phyloP scores from a whole-genome alignment of 2,329 filamentous ascomycete species.

The Arachnopeziza araneosa region DNA sequence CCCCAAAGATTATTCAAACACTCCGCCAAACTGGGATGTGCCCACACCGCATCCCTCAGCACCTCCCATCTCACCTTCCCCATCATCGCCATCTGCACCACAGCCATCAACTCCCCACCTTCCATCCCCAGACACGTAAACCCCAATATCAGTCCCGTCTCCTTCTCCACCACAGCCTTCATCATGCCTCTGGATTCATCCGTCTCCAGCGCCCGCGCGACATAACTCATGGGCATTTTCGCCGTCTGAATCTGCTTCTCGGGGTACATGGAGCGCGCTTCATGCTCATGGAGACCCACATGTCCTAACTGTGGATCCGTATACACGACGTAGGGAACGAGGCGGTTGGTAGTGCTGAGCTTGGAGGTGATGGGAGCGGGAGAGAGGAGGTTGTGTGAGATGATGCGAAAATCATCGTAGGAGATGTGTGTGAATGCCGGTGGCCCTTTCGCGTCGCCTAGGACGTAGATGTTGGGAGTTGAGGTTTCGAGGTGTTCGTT shows the following conservation, averaged over 20 bases:
- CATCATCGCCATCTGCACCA: constrained; percentile 49
- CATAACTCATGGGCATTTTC: constrained; percentile 46
- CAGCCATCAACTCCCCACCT: constrained; percentile 48
- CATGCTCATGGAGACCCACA: constrained; percentile 41
- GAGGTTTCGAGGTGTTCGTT: constrained; percentile 41
- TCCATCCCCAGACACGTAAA: constrained; percentile 47
- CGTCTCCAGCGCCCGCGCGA: constrained; percentile 46
- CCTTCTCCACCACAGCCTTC: constrained; percentile 45
- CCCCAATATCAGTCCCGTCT: constrained; percentile 44
- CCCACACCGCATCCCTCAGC: constrained; percentile 42
- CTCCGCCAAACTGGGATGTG: constrained; percentile 46
- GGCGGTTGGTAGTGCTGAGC: constrained; percentile 29
- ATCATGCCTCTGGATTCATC: constrained; percentile 47
- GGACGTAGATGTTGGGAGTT: constrained; percentile 38
- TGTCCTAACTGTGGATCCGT: constrained; percentile 50
- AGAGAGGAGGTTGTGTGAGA: constrained; percentile 39
- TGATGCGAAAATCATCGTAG: constrained; percentile 50
- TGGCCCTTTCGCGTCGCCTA: constrained; percentile 47
- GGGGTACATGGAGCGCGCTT: constrained; percentile 28
- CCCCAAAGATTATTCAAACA: constrained; percentile 46
- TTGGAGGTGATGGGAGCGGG: constrained; percentile 18
- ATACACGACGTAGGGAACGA: constrained; percentile 45
- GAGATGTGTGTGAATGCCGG: constrained; percentile 51
- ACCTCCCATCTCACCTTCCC: constrained; percentile 40
- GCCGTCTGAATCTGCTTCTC: constrained; percentile 37